phyloP scores from a whole-genome alignment of 768 basidiomycete species.

The Leccinum subgranulosum region DNA sequence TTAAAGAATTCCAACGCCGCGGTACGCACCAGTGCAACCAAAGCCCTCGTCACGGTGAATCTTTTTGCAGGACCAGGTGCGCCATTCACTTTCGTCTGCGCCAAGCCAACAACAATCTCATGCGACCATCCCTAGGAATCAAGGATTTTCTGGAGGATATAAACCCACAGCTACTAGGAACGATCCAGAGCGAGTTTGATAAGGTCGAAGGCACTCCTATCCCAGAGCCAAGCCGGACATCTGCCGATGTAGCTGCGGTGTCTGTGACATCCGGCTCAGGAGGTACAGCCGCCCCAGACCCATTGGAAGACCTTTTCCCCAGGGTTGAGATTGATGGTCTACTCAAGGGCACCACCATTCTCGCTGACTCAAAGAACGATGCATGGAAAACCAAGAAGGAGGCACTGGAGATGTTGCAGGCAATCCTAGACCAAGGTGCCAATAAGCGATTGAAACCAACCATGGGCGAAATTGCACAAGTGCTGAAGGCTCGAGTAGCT shows the following conservation, averaged over 20 bases:
- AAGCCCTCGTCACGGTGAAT: slow-evolving; percentile 85
- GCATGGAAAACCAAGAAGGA: slow-evolving; percentile 98
- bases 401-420: slow-evolving; percentile 80
- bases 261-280: slow-evolving; percentile 42
- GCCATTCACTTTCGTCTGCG: slow-evolving; percentile 17
- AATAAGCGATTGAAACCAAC: slow-evolving; percentile 90
- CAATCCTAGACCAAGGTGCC: slow-evolving; percentile 80
- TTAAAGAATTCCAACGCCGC: slow-evolving; percentile 92
- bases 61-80: slow-evolving; percentile 87
- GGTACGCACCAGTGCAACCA: slow-evolving; percentile 92
- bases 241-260: slow-evolving; percentile 66
- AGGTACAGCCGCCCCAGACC: slow-evolving; percentile 47
- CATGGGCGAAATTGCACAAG: slow-evolving; percentile 90
- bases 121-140: slow-evolving; percentile 57
- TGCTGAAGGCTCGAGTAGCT: slow-evolving; percentile 81
- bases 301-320: slow-evolving; percentile 92
- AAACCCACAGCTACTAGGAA: slow-evolving; percentile 88
- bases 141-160: slow-evolving; percentile 91
- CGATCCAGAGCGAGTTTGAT: slow-evolving; percentile 89
- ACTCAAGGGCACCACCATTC: slow-evolving; percentile 76
- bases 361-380: slow-evolving; percentile 85
- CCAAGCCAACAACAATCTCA: neutral
- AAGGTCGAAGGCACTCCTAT: slow-evolving; percentile 77
- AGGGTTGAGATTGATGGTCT: slow-evolving; percentile 89
- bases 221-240: slow-evolving; percentile 76